Base-by-base conservation (phyloP, 2,329 filamentous ascomycete genomes). In the Xylaria polymorpha region DNA sequence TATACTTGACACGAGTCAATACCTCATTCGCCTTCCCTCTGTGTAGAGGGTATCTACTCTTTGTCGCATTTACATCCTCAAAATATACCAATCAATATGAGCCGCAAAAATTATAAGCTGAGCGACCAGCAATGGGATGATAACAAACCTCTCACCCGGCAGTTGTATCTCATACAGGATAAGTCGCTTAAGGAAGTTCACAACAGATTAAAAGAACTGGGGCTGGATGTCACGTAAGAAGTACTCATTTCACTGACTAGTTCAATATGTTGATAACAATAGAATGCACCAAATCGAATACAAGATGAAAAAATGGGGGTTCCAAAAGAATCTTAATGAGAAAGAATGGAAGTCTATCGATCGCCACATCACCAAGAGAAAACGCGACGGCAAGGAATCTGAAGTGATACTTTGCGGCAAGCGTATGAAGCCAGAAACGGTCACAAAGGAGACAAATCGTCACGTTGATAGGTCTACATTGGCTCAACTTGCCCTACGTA, bases 391-490 rank as follows among this genome's bases (percentile, higher is more conserved):
- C 1, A 68, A 64, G 48, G 48, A 68, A 12, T 29, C 18, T 22
- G 66, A 68, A 64, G 66, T 68, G 22, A 61, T 68, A 48, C 22
- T 60, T 18, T 50, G 37, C 10, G 61, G 66, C 39, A 61, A 44
- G 50, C 60, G 66, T 18, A 20, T 64, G 10, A 61, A 68, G 50
- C 55, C 39, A 35, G 41, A 48, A 29, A 68, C 55, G 8, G 50
- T 68, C 32, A 35, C 7, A 35, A 68, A 32, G 48, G 60, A 68
- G 41, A 68, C 61, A 29, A 41, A 55, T 25, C 65, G 60, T 32
- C 12, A 67, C 14, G 7, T 59, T 37, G 50, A 67, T 53, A 62
- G n/a, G 55, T 53, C 32, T 9, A 46, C 46, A 53, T 53, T 48
- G 0, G 14, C 53, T 48, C 44, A 64, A 32, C 37, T 64, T 41